Conservation (phyloP, 2,329 filamentous ascomycete species). For the Fusarium ambrosium region DNA sequence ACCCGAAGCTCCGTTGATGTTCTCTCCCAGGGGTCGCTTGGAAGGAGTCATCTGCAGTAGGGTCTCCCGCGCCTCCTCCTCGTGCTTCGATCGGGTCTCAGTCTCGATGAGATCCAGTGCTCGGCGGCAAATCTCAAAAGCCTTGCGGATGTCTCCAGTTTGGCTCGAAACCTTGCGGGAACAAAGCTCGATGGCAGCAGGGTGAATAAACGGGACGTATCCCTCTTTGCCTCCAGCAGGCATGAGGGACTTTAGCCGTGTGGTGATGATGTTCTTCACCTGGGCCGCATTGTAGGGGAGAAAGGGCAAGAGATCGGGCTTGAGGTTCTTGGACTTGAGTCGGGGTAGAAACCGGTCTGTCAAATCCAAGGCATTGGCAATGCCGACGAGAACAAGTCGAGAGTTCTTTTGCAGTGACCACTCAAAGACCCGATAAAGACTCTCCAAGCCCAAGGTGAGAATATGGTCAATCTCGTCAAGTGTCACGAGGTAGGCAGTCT, state of each 20-base stretch:
- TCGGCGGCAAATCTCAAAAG: conserved; percentile 92
- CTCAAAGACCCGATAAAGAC: conserved; percentile 94
- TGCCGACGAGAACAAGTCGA: conserved; percentile 86
- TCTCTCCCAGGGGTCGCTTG: conserved; percentile 84
- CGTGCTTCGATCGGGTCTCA: conserved; percentile 82
- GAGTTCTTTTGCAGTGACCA: conserved; percentile 91
- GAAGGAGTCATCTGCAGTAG: conserved; percentile 74
- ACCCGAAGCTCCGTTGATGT: conserved; percentile 73
- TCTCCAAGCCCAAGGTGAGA: conserved; percentile 87
- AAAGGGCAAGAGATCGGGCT: conserved; percentile 90
- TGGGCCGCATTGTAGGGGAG: conserved; percentile 91
- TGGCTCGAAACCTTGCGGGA: conserved; percentile 95
- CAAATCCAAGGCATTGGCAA: conserved; percentile 95
- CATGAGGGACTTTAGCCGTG: conserved; percentile 82
- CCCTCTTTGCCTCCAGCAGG: conserved; percentile 66
- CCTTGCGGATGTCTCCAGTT: conserved; percentile 93
- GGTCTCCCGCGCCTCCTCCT: conserved; percentile 70
- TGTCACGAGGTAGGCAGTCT: conserved; percentile 81
- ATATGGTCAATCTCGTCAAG: conserved; percentile 97
- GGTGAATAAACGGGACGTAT: conserved; percentile 90
- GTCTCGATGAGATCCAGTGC: conserved; percentile 90
- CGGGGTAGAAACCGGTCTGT: conserved; percentile 95
- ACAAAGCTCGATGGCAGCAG: conserved; percentile 92
- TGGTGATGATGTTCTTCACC: conserved; percentile 88
- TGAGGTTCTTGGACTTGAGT: conserved; percentile 91